Conservation (phyloP, 805 yeast genomes). For the Ogataea ganodermae region DNA sequence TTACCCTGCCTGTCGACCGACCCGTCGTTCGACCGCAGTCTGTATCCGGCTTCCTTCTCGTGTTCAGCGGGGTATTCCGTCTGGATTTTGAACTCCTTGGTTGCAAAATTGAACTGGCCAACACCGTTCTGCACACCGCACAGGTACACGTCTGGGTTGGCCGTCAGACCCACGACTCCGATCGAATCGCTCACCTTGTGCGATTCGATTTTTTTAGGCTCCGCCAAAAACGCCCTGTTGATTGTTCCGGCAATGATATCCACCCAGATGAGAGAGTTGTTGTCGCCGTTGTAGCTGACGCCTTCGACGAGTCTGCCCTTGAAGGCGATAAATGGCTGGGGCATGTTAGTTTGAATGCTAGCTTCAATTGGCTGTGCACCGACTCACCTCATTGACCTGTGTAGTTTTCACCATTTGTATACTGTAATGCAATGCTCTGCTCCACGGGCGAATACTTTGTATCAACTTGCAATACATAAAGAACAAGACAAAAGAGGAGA, state of each 20-base stretch:
- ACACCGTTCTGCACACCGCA: constrained; percentile 70
- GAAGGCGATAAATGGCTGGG: constrained; percentile 30
- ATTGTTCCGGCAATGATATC: constrained; percentile 46
- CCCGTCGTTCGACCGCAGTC: constrained; percentile 79
- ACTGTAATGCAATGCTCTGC: neutral
- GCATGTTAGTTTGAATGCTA: neutral
- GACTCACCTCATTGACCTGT: constrained; percentile 18
- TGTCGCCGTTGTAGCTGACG: constrained; percentile 58
- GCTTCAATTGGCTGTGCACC: too few species aligned
- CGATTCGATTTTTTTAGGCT: constrained; percentile 36
- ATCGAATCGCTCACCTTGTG: constrained; percentile 44
- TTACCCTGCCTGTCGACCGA: constrained; percentile 74
- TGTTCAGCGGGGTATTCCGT: constrained; percentile 44
- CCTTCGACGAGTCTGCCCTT: constrained; percentile 63
- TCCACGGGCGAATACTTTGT: too few species aligned
- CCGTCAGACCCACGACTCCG: constrained; percentile 75
- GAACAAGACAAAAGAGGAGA: too few species aligned
- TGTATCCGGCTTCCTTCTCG: constrained; percentile 27
- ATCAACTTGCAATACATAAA: too few species aligned
- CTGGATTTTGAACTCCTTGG: constrained; percentile 39
- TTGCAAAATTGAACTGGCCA: constrained; percentile 50
- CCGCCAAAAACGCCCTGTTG: constrained; percentile 36
- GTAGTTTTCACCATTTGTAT: constrained; percentile 18
- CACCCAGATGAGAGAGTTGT: constrained; percentile 53
- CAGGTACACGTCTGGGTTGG: constrained; percentile 52